Evolutionary conservation across 768 basidiomycete species (phyloP), one percentile per base, ranked within the genome.

Genomic region (Clathrus columnatus): DNA sequence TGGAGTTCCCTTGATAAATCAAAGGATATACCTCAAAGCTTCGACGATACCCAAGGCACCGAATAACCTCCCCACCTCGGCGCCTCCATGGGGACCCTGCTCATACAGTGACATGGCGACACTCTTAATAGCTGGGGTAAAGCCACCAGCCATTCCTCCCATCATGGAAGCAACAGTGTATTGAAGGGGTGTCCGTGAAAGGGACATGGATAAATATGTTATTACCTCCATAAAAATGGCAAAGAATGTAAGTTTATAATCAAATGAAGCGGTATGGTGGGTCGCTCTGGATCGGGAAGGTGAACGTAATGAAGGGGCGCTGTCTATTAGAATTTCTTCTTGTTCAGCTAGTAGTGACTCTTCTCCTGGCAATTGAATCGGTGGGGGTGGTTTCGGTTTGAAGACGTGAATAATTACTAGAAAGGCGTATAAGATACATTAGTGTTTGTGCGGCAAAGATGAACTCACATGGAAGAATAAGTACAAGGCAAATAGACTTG

Each of bases 1-100:
- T 28, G 51, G 14, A 11, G 2, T n/a, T 23, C 5, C 7, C 32
- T 26, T 16, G 42, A n/a, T 5, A 17, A 24, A 18, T 36, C 18
- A 1, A 18, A 24, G 18, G 20, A 21, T 29, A 17, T 61, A 84
- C 81, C 82, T 74, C 8, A 91, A 63, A 5, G 85, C 81, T 58
- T 86, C 80, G 3, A 91, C 60, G 26, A 93, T 86, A 54, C 84
- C 82, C 56, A 93, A 61, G 3, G 82, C 90, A 11, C 90, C 92
- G 63, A 92, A 93, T 17, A 96, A 72, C 61, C 73, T 75, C 2
- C 91, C 92, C 11, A 75, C 72, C 62, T 91, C 86, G 14, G 73
- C 73, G 0, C 61, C 61, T 32, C 63, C 62, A 2, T 82, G 78
- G 1, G 77, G 78, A 18, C 72, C 70, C n/a, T 68, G 68, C 26